Conservation (phyloP, 345 rosid genomes). For the Citrus inodora region DNA sequence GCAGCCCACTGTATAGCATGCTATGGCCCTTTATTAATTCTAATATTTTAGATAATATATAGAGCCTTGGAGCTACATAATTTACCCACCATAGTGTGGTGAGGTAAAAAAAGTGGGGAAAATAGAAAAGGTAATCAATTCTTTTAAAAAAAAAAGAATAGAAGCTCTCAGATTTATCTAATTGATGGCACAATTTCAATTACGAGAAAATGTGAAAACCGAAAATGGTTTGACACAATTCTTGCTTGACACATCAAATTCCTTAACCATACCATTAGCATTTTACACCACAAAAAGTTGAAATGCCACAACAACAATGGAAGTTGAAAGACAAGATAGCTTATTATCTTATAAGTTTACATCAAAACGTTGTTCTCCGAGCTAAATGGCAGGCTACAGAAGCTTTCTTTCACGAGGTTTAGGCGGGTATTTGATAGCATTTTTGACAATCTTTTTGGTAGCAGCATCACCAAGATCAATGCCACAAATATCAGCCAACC, state of each 20-base stretch:
- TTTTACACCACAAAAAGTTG: not conserved
- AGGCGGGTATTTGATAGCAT: conserved; percentile 44
- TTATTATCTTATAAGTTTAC: not conserved
- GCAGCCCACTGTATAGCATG: no score
- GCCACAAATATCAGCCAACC: conserved; percentile 47
- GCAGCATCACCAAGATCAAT: conserved; percentile 47
- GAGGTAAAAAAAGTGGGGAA: not conserved
- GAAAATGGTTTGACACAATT: not conserved
- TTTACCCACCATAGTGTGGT: not conserved
- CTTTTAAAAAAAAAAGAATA: not conserved
- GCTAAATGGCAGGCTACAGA: conserved; percentile 1
- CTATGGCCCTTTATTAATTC: no score
- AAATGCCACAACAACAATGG: not conserved
- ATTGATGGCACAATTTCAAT: not conserved
- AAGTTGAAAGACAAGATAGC: not conserved
- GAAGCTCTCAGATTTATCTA: not conserved
- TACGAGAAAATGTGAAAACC: not conserved
- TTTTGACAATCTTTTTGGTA: conserved; percentile 35
- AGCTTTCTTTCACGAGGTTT: conserved; percentile 1
- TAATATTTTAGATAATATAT: no score
- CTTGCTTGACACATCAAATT: conserved; percentile 2
- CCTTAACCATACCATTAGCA: not conserved
- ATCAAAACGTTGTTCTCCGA: not conserved
- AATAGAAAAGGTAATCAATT: not conserved
- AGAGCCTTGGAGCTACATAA: not conserved